Evolutionary conservation across 164 flowering plant genomes (phyloP).

Genomic region (Brasenia schreberi): DNA sequence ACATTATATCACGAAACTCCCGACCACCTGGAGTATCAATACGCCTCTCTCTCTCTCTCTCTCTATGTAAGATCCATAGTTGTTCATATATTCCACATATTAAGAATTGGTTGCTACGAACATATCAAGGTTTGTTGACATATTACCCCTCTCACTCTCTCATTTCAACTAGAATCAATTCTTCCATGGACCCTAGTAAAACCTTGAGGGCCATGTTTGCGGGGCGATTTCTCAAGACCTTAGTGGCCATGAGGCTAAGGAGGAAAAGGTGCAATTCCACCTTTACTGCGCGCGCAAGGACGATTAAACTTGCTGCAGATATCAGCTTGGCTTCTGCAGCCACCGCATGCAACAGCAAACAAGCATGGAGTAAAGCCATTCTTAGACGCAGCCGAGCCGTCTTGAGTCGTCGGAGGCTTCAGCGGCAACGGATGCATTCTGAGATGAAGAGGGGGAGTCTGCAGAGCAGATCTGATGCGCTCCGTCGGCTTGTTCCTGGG

Average conservation of each 20-base stretch:
- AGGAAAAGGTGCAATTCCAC: neutral
- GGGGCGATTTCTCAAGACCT: constrained; percentile 22
- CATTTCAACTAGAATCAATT: neutral
- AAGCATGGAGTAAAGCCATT: constrained; percentile 43
- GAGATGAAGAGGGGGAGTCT: constrained; percentile 1
- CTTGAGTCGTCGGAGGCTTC: neutral
- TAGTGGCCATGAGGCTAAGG: constrained; percentile 7
- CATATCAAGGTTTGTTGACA: no score
- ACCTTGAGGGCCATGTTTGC: constrained; percentile 21
- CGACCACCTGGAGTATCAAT: no score
- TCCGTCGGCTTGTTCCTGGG: constrained; percentile 43
- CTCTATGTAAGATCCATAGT: neutral
- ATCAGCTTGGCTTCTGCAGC: constrained; percentile 30
- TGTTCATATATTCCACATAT: no score
- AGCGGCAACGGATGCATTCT: neutral
- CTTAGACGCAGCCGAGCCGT: constrained; percentile 13
- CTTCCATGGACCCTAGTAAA: constrained; percentile 4
- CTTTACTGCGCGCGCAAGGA: constrained; percentile 7
- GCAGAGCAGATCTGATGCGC: constrained; percentile 11
- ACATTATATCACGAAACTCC: neutral
- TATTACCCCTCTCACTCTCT: neutral
- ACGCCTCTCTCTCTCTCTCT: neutral
- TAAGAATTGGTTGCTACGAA: no score
- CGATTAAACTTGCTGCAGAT: constrained; percentile 34
- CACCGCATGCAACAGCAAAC: constrained; percentile 21